Percentiles rank a stretch among this genome's conserved stretches.
phyloP scores from a whole-genome alignment of 2,329 filamentous ascomycete genomes.

The Claviceps sp. region DNA sequence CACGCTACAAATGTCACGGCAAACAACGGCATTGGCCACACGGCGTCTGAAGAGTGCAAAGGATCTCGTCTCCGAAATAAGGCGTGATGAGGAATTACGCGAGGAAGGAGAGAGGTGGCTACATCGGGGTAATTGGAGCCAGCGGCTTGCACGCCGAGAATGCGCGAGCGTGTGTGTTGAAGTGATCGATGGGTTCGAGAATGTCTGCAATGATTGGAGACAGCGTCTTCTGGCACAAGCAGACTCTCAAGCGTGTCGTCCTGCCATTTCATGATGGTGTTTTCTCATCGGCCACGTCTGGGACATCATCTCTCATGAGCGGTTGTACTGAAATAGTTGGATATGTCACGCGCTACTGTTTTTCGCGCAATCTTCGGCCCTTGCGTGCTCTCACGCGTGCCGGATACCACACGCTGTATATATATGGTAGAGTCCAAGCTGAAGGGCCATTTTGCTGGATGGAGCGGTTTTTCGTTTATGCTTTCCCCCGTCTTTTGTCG shows the following conservation, averaged over 20 bases:
- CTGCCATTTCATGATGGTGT: neutral
- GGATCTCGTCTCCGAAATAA: conserved; percentile 76
- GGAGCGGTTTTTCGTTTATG: neutral
- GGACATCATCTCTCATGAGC: neutral
- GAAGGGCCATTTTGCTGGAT: neutral
- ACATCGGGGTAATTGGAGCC: conserved; percentile 69
- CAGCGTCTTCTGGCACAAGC: conserved; percentile 56
- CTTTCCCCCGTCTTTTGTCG: neutral
- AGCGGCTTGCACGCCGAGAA: conserved; percentile 60
- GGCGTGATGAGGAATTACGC: conserved; percentile 65
- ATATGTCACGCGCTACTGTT: neutral
- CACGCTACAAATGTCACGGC: conserved; percentile 84
- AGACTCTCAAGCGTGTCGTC: conserved; percentile 29
- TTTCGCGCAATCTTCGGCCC: neutral
- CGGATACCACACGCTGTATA: neutral
- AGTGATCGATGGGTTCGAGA: conserved; percentile 84
- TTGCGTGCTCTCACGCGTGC: neutral
- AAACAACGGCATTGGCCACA: conserved; percentile 70
- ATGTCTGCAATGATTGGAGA: conserved; percentile 76
- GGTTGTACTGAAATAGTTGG: neutral
- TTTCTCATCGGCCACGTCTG: neutral
- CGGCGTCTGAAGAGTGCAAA: conserved; percentile 68
- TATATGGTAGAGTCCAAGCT: neutral
- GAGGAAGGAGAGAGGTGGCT: conserved; percentile 79
- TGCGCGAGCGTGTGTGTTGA: conserved; percentile 75